Conservation (phyloP, 192 early-diverging fungal species). For the Podila epicladia region DNA sequence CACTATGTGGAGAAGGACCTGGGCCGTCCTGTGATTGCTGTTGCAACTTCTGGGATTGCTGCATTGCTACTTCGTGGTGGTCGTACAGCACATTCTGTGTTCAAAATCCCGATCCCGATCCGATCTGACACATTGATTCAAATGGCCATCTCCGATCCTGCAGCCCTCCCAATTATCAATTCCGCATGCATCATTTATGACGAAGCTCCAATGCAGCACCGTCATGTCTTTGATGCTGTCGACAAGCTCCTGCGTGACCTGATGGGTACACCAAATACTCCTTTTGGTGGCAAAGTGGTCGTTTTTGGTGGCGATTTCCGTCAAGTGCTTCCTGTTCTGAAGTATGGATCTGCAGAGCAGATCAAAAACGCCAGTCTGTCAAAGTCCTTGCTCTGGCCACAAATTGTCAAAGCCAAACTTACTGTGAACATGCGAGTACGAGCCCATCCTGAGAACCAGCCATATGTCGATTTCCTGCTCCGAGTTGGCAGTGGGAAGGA, state of each 20-base stretch:
- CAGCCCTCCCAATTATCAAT: no score
- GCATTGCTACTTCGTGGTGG: conserved; percentile 35
- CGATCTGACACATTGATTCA: neutral
- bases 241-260: no score
- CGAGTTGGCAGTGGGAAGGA: neutral
- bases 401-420: neutral
- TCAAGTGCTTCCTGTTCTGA: no score
- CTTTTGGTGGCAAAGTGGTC: no score
- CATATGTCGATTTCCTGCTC: neutral
- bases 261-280: no score
- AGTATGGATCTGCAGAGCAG: no score
- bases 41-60: conserved; percentile 43
- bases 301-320: no score
- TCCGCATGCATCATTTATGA: conserved; percentile 30
- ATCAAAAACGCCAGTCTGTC: no score
- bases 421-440: neutral
- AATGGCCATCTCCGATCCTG: no score
- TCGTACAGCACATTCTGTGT: conserved; percentile 31
- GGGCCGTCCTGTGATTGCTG: conserved; percentile 10
- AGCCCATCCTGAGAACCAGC: neutral
- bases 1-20: neutral
- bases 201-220: conserved; percentile 23
- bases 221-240: conserved; percentile 1
- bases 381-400: neutral
- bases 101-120: conserved; percentile 41